Base-by-base conservation (phyloP, 176 grass and related monocot species). In the Rhynchospora breviuscula region DNA sequence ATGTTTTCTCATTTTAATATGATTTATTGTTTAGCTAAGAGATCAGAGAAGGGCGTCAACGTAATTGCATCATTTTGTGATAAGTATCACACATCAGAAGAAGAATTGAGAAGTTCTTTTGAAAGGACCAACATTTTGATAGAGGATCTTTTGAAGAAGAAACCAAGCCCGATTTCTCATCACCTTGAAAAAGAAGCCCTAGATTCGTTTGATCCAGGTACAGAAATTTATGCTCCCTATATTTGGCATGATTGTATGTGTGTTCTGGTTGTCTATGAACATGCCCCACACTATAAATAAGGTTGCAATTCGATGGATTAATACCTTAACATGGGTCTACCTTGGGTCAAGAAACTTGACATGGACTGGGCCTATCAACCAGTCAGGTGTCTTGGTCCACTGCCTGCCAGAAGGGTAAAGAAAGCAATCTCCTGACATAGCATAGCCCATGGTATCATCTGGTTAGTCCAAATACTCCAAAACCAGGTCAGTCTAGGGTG, bases 81-180 rank as follows among this genome's bases (percentile, higher is more conserved):
- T 67, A 99, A 91, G 82, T 92, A 91, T 81, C 88, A 90, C 69
- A 93, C 93, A 0, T 95, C 93, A 58, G 96, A 99, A 88, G 93
- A 99, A 81, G 93, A 99, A 62, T 79, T 95, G 85, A 91, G 88
- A 80, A 95, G 86, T 86, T 73, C 85, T 64, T 40, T 99, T 77
- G 89, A 99, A 78, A 99, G 84, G 86, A 89, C 89, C 66, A 92
- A 92, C 59, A 85, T 69, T 75, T 84, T 99, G 81, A 91, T 99
- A 76, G 74, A 86, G 83, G 88, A 89, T 86, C 91, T 95, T 84
- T 83, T 99, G 63, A 95, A 95, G 87, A 95, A 87, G 72, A 91
- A 95, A 59, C 88, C 96, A 64, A 85, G 85, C 65, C 54, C 75
- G 10, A 65, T 75, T 88, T 81, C 72, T 89, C 67, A 84, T 83